phyloP scores from a whole-genome alignment of 306 rosid genomes.

The Aeschynomene evenia region DNA sequence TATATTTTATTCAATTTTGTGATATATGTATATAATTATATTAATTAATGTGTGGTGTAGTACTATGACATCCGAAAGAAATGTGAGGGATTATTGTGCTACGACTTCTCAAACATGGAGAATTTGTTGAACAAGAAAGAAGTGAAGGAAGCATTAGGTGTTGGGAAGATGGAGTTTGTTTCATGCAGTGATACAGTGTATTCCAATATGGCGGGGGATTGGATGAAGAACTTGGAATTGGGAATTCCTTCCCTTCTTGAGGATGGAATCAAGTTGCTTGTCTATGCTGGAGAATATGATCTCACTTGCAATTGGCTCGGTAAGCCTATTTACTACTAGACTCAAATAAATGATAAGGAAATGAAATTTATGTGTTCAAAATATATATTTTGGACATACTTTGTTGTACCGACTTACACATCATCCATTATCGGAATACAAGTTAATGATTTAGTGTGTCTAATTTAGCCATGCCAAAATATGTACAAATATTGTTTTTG shows the following conservation, averaged over 20 bases:
- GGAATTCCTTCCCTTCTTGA: conserved; percentile 82
- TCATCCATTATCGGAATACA: no score
- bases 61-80: conserved; percentile 77
- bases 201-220: conserved; percentile 51
- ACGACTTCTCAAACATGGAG: conserved; percentile 79
- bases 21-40: no score
- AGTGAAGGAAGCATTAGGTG: conserved; percentile 68
- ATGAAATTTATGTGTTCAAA: no score
- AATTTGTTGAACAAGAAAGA: conserved; percentile 44
- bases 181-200: conserved; percentile 62
- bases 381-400: no score
- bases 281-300: conserved; percentile 86
- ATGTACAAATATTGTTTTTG: no score
- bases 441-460: no score
- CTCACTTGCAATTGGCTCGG: conserved; percentile 94
- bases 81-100: conserved; percentile 68
- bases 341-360: no score
- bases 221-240: conserved; percentile 82
- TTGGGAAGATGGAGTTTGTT: conserved; percentile 52
- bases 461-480: no score
- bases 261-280: conserved; percentile 72
- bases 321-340: no score
- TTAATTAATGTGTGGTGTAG: conserved; percentile 48
- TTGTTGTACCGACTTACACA: no score
- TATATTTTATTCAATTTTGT: no score